These are phyloP conservation scores for Aureobasidium sp. DNA, from an alignment of 2,329 filamentous ascomycete genomes.

Conservation along the genomic window DNA sequence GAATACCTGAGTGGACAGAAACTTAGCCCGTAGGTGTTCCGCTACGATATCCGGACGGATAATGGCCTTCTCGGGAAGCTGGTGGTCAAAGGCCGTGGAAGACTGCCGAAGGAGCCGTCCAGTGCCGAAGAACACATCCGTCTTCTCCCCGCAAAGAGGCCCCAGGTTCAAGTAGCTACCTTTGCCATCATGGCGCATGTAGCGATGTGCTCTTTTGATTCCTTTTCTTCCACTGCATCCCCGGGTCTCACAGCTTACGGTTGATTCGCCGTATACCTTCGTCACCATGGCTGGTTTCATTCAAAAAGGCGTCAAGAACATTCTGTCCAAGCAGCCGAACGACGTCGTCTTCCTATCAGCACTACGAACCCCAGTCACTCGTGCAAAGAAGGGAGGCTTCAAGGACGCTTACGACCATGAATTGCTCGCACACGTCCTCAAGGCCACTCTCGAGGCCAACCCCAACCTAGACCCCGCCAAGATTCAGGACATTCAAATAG, in stretches of 20 bases:
- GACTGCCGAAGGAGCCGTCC: constrained; percentile 6
- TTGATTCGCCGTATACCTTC: background rate
- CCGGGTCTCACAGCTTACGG: background rate
- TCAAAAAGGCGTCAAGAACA: constrained; percentile 56
- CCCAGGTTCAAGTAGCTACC: constrained; percentile 10
- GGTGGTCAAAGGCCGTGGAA: background rate
- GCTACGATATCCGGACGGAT: background rate
- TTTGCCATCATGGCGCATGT: background rate
- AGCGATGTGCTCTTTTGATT: background rate
- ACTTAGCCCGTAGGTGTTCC: background rate
- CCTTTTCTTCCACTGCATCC: too few relatives aligned
- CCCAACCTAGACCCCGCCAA: constrained; percentile 62
- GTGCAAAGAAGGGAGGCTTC: constrained; percentile 74
- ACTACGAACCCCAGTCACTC: constrained; percentile 80
- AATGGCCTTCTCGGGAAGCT: background rate
- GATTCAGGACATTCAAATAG: constrained; percentile 77
- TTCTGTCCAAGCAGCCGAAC: constrained; percentile 70
- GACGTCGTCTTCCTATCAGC: constrained; percentile 86
- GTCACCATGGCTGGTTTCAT: constrained; percentile 17
- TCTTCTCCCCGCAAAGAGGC: constrained; percentile 1
- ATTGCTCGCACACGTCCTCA: constrained; percentile 61
- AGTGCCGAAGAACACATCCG: constrained; percentile 14
- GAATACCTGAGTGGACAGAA: background rate
- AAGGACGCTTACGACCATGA: constrained; percentile 89
- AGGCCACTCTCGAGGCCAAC: constrained; percentile 64